Evolutionary conservation across 2,329 filamentous ascomycete species (phyloP).

Genomic region (Colletotrichum tanaceti): DNA sequence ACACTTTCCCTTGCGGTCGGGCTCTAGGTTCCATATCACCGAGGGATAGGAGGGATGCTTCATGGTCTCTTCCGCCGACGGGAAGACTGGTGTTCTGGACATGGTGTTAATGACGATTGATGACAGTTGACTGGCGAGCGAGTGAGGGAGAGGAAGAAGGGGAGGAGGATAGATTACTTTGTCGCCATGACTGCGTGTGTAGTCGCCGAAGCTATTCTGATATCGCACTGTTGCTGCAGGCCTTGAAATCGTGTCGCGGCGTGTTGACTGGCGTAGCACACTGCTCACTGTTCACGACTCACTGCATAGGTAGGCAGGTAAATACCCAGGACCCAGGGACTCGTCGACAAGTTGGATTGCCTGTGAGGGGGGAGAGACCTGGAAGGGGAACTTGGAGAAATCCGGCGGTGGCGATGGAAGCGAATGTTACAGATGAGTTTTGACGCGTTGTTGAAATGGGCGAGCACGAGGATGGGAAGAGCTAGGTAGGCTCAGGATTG

Average conservation of each 20-base stretch:
- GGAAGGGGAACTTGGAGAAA: constrained; percentile 16
- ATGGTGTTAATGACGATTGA: neutral
- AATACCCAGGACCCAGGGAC: no score
- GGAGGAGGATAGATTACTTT: constrained; percentile 14
- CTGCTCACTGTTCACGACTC: no score
- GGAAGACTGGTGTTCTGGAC: constrained; percentile 44
- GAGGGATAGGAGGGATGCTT: constrained; percentile 75
- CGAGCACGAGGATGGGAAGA: neutral
- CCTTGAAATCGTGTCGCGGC: neutral
- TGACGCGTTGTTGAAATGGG: constrained; percentile 4
- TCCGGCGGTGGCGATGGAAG: constrained; percentile 17
- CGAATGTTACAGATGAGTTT: constrained; percentile 34
- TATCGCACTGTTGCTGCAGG: neutral
- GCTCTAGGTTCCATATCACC: constrained; percentile 76
- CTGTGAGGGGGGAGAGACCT: neutral
- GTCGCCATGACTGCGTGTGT: constrained; percentile 23
- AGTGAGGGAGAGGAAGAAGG: neutral
- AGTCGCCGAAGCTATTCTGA: neutral
- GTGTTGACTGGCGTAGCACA: no score
- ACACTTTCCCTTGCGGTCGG: constrained; percentile 69
- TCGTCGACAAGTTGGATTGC: neutral
- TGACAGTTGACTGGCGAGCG: neutral
- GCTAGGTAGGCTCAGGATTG: neutral
- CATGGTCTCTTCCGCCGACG: constrained; percentile 68
- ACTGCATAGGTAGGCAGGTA: no score